Conservation (phyloP, 495 filamentous ascomycete genomes). For the Cryomyces minteri region DNA sequence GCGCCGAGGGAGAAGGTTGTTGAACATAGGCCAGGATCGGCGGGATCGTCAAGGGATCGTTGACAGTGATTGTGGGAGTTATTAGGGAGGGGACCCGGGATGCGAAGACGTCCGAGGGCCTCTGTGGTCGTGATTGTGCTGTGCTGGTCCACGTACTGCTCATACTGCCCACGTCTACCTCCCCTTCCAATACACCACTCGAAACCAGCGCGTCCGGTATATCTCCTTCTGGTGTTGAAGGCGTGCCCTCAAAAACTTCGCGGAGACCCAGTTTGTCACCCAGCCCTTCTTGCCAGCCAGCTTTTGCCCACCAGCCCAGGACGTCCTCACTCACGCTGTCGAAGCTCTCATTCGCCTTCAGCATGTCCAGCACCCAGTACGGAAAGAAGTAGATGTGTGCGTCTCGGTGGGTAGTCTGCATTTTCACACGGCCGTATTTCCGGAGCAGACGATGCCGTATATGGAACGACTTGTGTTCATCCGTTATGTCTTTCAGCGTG, state of each 20-base stretch:
- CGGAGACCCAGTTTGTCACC: constrained; percentile 55
- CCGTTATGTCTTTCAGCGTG: constrained; percentile 62
- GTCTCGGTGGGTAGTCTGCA: constrained; percentile 66
- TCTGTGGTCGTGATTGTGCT: constrained; percentile 1
- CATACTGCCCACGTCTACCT: constrained; percentile 42
- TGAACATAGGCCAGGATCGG: constrained; percentile 68
- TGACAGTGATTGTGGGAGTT: neutral
- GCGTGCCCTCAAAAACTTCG: constrained; percentile 34
- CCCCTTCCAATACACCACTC: constrained; percentile 12
- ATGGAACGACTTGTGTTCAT: constrained; percentile 49
- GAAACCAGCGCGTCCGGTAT: constrained; percentile 11
- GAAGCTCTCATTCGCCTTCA: constrained; percentile 55
- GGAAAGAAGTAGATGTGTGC: constrained; percentile 89
- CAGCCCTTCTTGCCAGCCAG: constrained; percentile 71
- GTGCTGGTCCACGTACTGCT: constrained; percentile 30
- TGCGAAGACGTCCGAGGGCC: constrained; percentile 13
- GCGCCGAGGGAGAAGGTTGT: constrained; percentile 24
- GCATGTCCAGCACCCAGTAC: constrained; percentile 73
- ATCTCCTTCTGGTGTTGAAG: constrained; percentile 8
- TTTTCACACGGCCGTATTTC: constrained; percentile 51
- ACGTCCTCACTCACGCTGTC: constrained; percentile 84
- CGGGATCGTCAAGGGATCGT: constrained; percentile 29
- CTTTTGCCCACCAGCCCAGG: constrained; percentile 87
- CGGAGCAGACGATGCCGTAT: constrained; percentile 53
- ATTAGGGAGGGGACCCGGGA: constrained; percentile 19